Evolutionary conservation across 2,329 filamentous ascomycete genomes (phyloP), one percentile per base, ranked within the genome.

Genomic region (Colletotrichum siamense): DNA sequence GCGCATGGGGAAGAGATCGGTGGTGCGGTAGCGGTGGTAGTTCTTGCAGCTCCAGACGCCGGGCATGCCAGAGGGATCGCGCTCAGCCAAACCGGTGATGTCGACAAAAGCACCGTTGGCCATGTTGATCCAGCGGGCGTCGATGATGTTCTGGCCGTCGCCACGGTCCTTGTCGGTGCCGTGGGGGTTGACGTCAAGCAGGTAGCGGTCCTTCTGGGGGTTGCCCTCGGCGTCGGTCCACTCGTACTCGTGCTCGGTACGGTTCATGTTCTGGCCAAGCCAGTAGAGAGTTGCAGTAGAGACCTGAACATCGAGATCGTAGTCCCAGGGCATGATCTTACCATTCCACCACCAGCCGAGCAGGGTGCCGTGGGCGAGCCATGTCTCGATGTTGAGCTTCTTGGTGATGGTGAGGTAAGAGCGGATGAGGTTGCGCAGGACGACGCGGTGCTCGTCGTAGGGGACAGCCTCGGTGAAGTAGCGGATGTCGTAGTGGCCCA

Each of bases 311-410:
- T 98, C 95, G 62, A 97, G 87, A 83, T 98, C 95, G 87, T 92
- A 94, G 84, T 97, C 95, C 95, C 95, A 96, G 1, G 95, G 94
- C 86, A 96, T 92, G 82, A 95, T 92, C 85, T 92, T 86, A 57
- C 88, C 90, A 82, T 95, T 96, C 95, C 95, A 98, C 94, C 94
- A 97, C 95, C 95, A 98, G 15, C 95, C 95, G 26, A 98, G 87
- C 66, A 97, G 86, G 6, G 95, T 96, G 65, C 95, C 95, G 83
- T 98, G 95, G 52, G 95, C 95, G 75, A 98, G 92, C 95, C 95
- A 97, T 1, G 95, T 96, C 85, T 96, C 94, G 77, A 95, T 85
- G 8, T 91, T 91, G 70, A 93, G 88, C 22, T 90, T 87, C 61
- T 88, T 86, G 83, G 95, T 94, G 72, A 91, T 92, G 62, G 89